These are phyloP conservation scores for Aspergillus novofumigatus DNA, from an alignment of 2,329 filamentous ascomycete genomes.

Conservation along the genomic window DNA sequence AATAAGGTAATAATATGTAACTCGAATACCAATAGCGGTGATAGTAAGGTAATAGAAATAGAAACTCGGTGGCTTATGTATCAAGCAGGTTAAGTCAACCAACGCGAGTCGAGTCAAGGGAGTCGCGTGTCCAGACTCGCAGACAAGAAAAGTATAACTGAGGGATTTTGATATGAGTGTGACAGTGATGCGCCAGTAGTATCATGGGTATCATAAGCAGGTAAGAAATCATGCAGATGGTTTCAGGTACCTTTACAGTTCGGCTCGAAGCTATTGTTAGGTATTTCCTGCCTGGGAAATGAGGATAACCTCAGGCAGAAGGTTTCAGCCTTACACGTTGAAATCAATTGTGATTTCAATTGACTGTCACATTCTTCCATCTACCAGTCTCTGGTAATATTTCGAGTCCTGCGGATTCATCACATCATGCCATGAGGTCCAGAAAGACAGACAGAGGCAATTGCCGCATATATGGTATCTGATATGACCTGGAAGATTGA, in stretches of 20 bases:
- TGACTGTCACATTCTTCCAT: too few species aligned
- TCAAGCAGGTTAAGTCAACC: too few species aligned
- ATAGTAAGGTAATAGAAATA: not conserved
- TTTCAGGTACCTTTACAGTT: not conserved
- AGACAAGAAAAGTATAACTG: not conserved
- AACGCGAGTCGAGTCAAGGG: not conserved
- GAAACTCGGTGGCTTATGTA: not conserved
- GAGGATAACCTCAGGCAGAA: not conserved
- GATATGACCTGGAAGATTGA: not conserved
- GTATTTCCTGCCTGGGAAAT: not conserved
- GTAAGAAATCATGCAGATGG: not conserved
- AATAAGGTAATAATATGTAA: not conserved
- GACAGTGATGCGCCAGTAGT: not conserved
- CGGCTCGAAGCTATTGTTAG: too few species aligned
- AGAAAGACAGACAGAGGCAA: not conserved
- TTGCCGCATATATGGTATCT: not conserved
- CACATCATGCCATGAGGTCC: too few species aligned
- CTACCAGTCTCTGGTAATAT: too few species aligned
- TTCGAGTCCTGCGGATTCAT: not conserved
- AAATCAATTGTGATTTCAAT: too few species aligned
- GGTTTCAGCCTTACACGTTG: too few species aligned
- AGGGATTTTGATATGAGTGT: not conserved
- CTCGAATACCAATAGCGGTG: not conserved
- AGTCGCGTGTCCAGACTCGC: not conserved
- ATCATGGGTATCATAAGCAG: not conserved